These are phyloP conservation scores for Polytrichum commune DNA, from an alignment of 225 moss, liverwort and hornwort species.

Conservation along the genomic window DNA sequence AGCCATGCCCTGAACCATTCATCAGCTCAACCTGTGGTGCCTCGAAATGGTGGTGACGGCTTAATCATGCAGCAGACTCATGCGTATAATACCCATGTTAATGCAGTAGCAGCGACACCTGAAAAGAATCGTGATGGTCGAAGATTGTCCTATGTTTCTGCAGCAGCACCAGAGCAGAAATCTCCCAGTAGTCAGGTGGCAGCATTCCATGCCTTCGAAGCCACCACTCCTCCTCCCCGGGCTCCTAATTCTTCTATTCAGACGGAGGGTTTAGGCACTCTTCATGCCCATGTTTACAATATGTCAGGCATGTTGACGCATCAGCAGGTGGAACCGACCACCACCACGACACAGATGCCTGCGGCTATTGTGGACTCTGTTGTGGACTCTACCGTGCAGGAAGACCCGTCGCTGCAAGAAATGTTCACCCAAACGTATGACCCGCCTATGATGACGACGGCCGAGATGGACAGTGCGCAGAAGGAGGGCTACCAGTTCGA, in stretches of 20 bases:
- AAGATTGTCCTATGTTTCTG: slow-evolving; percentile 15
- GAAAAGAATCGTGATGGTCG: slow-evolving; percentile 17
- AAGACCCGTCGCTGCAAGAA: slow-evolving; percentile 3
- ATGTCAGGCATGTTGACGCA: slow-evolving; percentile 6
- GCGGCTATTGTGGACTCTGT: slow-evolving; percentile 9
- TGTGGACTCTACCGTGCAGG: slow-evolving; percentile 4
- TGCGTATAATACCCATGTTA: neutral
- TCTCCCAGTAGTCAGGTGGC: neutral
- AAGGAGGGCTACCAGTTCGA: slow-evolving; percentile 27
- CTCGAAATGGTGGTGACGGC: too few relatives aligned
- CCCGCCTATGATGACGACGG: neutral
- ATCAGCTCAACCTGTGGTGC: too few relatives aligned
- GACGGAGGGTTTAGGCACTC: neutral
- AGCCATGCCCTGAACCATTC: too few relatives aligned
- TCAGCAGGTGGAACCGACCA: slow-evolving; percentile 8
- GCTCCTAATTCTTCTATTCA: neutral
- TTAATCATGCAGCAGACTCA: too few relatives aligned
- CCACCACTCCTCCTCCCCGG: slow-evolving; percentile 8
- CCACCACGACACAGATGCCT: neutral
- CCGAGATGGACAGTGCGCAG: slow-evolving; percentile 6
- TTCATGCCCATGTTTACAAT: slow-evolving; percentile 15
- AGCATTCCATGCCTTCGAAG: slow-evolving; percentile 13
- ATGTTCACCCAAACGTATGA: slow-evolving; percentile 9
- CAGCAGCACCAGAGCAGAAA: slow-evolving; percentile 3
- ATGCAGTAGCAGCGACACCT: slow-evolving; percentile 23